Evolutionary conservation across 371 early-diverging fungal genomes (phyloP), one percentile per base, ranked within the genome.

Genomic region (Mortierella sp.): DNA sequence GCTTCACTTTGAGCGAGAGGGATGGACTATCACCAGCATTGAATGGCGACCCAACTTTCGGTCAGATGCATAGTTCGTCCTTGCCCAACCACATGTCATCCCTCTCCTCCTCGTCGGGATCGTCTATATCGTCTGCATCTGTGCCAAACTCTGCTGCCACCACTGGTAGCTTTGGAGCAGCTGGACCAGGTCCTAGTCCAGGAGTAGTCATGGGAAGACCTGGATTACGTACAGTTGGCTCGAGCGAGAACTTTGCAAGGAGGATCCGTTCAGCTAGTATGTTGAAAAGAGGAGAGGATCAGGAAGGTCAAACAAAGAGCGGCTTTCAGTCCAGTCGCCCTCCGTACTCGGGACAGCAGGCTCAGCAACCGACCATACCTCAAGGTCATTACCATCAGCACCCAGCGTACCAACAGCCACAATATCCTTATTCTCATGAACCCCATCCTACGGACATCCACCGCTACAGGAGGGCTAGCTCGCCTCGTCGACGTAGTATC

Each of bases 401-500:
- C 17, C 58, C 37, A 27, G 54, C 47, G n/a, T 58, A 59, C 24
- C 68, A 74, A 34, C 68, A 60, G 39, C 67, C 64, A 27, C 76
- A 76, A 47, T 65, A 68, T 29, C 65, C 76, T 8, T 65, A 68
- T 28, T 21, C 49, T 25, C 63, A 64, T 22, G 76, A 76, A 14
- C 56, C 69, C 6, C 43, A 37, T 16, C 24, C 59, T 2, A 14
- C 64, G 25, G 76, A 76, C 21, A 61, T 68, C 7, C 54, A 56
- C 37, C 68, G 76, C 16, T 64, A 64, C 57, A 63, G 76, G 21
- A 39, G 76, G 41, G 76, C 76, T 2, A 76, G 76, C 43, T 76
- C 76, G 3, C 76, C 76, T 13, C 64, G 76, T 25, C 56, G 68
- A 19, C 68, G 76, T 41, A 76, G 76, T 57, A 76, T 68, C 51